phyloP scores from a whole-genome alignment of 2,329 filamentous ascomycete genomes.

The Gyromitra esculenta region DNA sequence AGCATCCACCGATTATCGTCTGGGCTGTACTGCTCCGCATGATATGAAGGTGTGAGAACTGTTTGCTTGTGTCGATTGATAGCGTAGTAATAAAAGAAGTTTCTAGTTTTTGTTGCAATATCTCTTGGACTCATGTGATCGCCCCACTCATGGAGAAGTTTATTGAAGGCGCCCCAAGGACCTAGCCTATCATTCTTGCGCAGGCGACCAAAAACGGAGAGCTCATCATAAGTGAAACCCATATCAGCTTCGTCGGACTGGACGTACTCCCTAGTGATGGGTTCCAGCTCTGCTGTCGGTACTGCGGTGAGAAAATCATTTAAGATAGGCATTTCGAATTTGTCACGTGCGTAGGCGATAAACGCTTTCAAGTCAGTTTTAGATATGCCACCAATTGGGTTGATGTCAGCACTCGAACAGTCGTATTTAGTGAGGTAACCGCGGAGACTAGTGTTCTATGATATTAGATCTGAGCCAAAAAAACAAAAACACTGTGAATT shows the following conservation, averaged over 20 bases:
- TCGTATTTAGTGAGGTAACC: constrained; percentile 79
- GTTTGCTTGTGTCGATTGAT: constrained; percentile 75
- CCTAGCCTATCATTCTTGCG: constrained; percentile 65
- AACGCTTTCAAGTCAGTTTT: constrained; percentile 78
- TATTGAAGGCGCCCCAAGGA: constrained; percentile 64
- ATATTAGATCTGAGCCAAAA: constrained; percentile 24
- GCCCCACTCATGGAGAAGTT: constrained; percentile 65
- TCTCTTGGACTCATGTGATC: constrained; percentile 61
- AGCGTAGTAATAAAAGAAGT: constrained; percentile 67
- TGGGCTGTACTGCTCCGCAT: constrained; percentile 64
- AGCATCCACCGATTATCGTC: constrained; percentile 61
- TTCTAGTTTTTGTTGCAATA: constrained; percentile 64
- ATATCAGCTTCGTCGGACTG: constrained; percentile 66
- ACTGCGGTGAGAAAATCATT: constrained; percentile 72
- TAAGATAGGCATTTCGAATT: constrained; percentile 73
- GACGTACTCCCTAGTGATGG: constrained; percentile 61
- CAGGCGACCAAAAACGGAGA: constrained; percentile 62
- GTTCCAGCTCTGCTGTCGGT: constrained; percentile 70
- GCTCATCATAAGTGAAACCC: constrained; percentile 67
- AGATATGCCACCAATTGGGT: constrained; percentile 70
- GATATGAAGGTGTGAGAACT: constrained; percentile 68
- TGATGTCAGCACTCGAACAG: constrained; percentile 67
- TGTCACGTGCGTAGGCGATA: constrained; percentile 70
- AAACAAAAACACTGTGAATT: neutral
- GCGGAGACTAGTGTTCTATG: constrained; percentile 56